These are phyloP conservation scores for Euphorbia tirucalli DNA, from an alignment of 345 rosid genomes.

Conservation along the genomic window DNA sequence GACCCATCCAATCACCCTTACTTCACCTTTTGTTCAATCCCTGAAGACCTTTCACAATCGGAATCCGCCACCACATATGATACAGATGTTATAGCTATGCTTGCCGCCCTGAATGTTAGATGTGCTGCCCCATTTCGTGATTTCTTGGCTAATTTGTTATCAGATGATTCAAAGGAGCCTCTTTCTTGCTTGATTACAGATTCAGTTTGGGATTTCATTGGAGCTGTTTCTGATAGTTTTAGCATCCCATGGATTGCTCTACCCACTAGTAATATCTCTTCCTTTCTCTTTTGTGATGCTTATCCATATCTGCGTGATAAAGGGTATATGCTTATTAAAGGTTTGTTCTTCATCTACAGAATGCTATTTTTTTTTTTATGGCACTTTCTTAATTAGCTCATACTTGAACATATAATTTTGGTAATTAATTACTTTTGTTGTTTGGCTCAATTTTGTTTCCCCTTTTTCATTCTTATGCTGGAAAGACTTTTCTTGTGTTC, in stretches of 20 bases:
- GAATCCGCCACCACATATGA: neutral
- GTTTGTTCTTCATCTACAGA: no score
- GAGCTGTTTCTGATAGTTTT: conserved; percentile 34
- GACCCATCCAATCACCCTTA: conserved; percentile 43
- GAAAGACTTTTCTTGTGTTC: no score
- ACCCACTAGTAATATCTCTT: conserved; percentile 33
- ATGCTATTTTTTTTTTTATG: no score
- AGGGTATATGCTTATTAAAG: conserved; percentile 34
- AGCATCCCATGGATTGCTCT: conserved; percentile 45
- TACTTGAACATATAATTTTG: no score
- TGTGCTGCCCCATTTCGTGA: conserved; percentile 30
- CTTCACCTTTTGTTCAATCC: conserved; percentile 45
- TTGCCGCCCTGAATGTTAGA: conserved; percentile 29
- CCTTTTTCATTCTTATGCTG: no score
- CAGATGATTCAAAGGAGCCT: conserved; percentile 19
- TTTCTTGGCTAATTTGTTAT: conserved; percentile 30
- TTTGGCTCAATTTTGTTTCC: no score
- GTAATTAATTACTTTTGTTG: no score
- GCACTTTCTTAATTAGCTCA: no score
- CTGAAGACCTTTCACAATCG: conserved; percentile 23
- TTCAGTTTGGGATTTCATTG: conserved; percentile 39
- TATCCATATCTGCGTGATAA: conserved; percentile 22
- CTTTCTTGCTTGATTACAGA: conserved; percentile 50
- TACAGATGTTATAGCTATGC: conserved; percentile 22
- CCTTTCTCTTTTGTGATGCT: conserved; percentile 27